Base-by-base conservation (phyloP, 352 stramenopile species). In the Globisporangium polare region DNA sequence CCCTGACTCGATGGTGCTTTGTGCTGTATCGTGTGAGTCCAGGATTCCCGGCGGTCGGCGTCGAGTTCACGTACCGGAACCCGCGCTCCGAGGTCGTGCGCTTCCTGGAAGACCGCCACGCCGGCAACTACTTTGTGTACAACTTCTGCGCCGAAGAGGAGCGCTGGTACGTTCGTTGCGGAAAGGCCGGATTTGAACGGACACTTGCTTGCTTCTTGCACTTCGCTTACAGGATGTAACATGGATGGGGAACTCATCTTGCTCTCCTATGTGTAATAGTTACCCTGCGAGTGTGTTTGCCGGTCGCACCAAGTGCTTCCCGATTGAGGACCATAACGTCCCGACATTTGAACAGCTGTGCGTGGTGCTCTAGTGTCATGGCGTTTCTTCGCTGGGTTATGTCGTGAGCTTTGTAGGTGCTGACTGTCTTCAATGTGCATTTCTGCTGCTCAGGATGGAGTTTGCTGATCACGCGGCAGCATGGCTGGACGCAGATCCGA, bases 271-370 rank as follows among this genome's bases (percentile, higher is more conserved):
- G 6, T 54, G 29, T 33, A 33, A 62, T 17, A 88, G 81, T 29
- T 92, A 92, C 50, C 69, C 82, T 0, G 29, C 75, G 17, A 68
- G 24, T 24, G 74, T 80, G 22, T 92, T 92, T 63, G 69, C 73
- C 0, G 67, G 56, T 17, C 77, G 73, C 7, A 71, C 69, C 31
- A 79, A 80, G 68, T 71, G 66, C 41, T 88, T 82, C 42, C 78
- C 83, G 10, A 80, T 90, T 58, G 79, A 92, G 66, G 83, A 92
- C 56, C 83, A 92, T 59, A 88, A 90, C 47, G 72, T 92, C 2
- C 83, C 83, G 9, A 78, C 75, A 7, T 74, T 90, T 27, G 72
- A 90, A 50, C 77, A 86, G 61, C 71, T 86, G 80, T 92, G 65
- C 49, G 72, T 61, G 7, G 2, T 17, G 4, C 22, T 52, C 2